Evolutionary conservation across 306 rosid species (phyloP).

Genomic region (Pyrus betulifolia): DNA sequence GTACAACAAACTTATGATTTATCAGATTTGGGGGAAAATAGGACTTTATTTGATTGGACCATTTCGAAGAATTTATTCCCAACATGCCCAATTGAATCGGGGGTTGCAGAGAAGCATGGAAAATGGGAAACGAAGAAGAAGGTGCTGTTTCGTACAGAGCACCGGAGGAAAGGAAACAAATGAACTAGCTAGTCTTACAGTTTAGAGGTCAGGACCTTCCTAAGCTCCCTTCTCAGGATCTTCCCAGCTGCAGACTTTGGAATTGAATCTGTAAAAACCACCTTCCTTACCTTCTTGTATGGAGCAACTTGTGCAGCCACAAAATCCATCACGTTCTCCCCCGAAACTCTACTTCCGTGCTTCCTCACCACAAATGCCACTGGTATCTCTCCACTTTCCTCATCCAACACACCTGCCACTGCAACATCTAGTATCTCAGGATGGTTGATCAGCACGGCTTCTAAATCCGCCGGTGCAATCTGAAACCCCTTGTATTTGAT

Average conservation of each 20-base stretch:
- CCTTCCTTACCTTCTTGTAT: conserved; percentile 67
- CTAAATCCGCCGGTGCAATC: conserved; percentile 52
- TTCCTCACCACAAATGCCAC: conserved; percentile 74
- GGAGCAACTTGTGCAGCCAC: conserved; percentile 82
- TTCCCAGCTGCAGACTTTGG: conserved; percentile 86
- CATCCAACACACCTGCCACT: conserved; percentile 35
- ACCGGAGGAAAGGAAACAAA: no score
- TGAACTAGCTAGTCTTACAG: conserved; percentile 18
- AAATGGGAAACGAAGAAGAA: no score
- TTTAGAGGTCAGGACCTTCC: conserved; percentile 34
- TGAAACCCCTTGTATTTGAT: conserved; percentile 95
- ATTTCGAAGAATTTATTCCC: no score
- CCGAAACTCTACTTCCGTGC: conserved; percentile 47
- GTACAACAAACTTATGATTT: no score
- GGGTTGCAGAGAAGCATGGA: no score
- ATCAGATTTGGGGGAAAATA: no score
- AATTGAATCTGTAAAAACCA: conserved; percentile 50
- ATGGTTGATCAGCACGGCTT: conserved; percentile 36
- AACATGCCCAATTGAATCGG: no score
- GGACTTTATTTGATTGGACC: no score
- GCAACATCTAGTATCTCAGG: conserved; percentile 41
- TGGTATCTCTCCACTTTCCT: conserved; percentile 71
- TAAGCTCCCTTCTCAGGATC: conserved; percentile 60
- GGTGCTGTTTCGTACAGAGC: no score
- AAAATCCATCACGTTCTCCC: conserved; percentile 40